Evolutionary conservation across 768 basidiomycete species (phyloP).

Genomic region (Xanthoconium stramineum): DNA sequence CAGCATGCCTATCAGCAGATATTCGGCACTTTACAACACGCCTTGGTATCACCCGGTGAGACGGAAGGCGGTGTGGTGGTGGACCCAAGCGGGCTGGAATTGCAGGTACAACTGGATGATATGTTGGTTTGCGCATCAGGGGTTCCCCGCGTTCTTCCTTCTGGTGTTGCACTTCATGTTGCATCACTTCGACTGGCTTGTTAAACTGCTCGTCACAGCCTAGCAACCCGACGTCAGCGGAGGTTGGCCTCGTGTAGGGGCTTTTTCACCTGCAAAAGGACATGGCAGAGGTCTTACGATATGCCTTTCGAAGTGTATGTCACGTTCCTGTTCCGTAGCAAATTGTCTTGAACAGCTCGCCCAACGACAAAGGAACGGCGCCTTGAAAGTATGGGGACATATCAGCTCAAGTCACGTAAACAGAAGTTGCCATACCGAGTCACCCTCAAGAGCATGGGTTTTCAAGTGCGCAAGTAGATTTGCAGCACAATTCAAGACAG

Average conservation of each 20-base stretch:
- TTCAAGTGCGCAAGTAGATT: slow-evolving; percentile 50
- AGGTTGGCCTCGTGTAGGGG: neutral
- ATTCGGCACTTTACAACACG: slow-evolving; percentile 45
- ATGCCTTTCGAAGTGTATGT: slow-evolving; percentile 55
- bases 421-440: slow-evolving; percentile 19
- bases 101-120: slow-evolving; percentile 33
- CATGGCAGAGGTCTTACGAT: slow-evolving; percentile 28
- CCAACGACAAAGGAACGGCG: slow-evolving; percentile 54
- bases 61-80: slow-evolving; percentile 45
- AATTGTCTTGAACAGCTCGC: slow-evolving; percentile 48
- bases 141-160: slow-evolving; percentile 16
- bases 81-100: slow-evolving; percentile 32
- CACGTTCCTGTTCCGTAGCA: slow-evolving; percentile 33
- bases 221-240: slow-evolving; percentile 27
- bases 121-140: slow-evolving; percentile 25
- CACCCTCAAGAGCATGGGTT: slow-evolving; percentile 33
- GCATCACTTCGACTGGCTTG: slow-evolving; percentile 44
- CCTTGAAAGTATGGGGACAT: slow-evolving; percentile 21
- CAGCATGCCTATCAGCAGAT: slow-evolving; percentile 47
- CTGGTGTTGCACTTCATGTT: slow-evolving; percentile 44
- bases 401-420: slow-evolving; percentile 7
- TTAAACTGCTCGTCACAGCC: slow-evolving; percentile 53
- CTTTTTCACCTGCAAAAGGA: slow-evolving; percentile 41
- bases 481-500: slow-evolving; percentile 50
- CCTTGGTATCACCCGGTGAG: slow-evolving; percentile 47